phyloP scores from a whole-genome alignment of 2,329 filamentous ascomycete species.

The Claviceps paspali region DNA sequence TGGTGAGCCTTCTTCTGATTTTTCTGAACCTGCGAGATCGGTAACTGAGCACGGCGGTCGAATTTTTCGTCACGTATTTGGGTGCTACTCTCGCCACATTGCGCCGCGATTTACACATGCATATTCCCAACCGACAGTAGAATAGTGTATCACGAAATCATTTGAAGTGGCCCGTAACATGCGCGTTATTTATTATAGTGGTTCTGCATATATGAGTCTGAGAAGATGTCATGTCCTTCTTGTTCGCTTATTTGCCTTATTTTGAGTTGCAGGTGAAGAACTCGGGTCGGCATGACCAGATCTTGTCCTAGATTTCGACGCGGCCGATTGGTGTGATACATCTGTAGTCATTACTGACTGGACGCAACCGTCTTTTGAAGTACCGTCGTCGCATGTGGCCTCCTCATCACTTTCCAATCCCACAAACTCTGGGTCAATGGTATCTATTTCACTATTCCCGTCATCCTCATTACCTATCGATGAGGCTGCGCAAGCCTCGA shows the following conservation, averaged over 20 bases:
- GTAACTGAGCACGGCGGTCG: too few species aligned
- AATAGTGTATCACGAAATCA: too few species aligned
- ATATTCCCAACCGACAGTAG: too few species aligned
- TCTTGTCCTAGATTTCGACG: background rate
- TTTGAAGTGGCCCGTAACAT: too few species aligned
- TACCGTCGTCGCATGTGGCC: background rate
- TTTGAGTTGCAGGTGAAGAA: background rate
- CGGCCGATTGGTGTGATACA: background rate
- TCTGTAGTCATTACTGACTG: background rate
- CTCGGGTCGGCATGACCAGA: background rate
- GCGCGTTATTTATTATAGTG: too few species aligned
- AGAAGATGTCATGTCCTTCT: background rate
- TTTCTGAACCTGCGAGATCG: too few species aligned
- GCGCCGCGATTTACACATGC: too few species aligned
- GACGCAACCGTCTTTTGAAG: too few species aligned
- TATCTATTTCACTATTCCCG: background rate
- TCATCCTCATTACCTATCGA: constrained; percentile 12
- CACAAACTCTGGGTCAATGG: background rate
- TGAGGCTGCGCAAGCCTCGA: constrained; percentile 28
- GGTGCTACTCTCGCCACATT: too few species aligned
- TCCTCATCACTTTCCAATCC: background rate
- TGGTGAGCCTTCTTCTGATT: too few species aligned
- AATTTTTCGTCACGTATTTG: too few species aligned
- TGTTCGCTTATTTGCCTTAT: background rate
- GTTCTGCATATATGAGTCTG: background rate